phyloP scores from a whole-genome alignment of 202 grass and related monocot genomes.

The Alloteropsis angusta region DNA sequence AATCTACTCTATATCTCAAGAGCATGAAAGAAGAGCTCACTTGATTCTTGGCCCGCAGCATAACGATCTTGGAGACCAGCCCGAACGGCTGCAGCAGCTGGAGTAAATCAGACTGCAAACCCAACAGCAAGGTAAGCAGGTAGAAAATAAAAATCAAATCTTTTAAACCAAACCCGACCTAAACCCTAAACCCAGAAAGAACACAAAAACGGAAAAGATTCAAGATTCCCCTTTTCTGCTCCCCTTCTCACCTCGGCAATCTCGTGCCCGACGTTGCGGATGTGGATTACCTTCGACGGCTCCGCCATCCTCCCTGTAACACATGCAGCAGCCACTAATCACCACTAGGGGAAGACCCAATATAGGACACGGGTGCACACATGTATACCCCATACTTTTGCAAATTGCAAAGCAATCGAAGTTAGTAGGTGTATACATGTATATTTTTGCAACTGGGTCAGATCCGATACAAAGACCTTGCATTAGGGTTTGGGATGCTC shows the following conservation, averaged over 20 bases:
- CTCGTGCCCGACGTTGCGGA: slow-evolving; percentile 94
- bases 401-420: not conserved
- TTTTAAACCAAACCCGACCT: not conserved
- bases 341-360: not conserved
- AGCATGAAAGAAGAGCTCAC: slow-evolving; percentile 20
- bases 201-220: not conserved
- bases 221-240: not conserved
- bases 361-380: not conserved
- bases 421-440: not conserved
- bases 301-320: slow-evolving; percentile 63
- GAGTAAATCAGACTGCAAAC: slow-evolving; percentile 62
- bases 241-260: slow-evolving; percentile 64
- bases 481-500: not conserved
- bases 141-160: not conserved
- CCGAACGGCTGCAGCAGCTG: slow-evolving; percentile 92
- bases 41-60: slow-evolving; percentile 95
- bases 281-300: slow-evolving; percentile 90
- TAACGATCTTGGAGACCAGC: slow-evolving; percentile 59
- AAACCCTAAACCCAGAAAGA: not conserved
- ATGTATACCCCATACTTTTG: not conserved
- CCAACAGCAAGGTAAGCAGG: not conserved
- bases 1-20: not conserved
- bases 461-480: not conserved
- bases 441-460: not conserved
- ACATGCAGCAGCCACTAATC: not conserved